Base-by-base conservation (phyloP, 2,329 filamentous ascomycete genomes). In the Colletotrichum theobromicola region DNA sequence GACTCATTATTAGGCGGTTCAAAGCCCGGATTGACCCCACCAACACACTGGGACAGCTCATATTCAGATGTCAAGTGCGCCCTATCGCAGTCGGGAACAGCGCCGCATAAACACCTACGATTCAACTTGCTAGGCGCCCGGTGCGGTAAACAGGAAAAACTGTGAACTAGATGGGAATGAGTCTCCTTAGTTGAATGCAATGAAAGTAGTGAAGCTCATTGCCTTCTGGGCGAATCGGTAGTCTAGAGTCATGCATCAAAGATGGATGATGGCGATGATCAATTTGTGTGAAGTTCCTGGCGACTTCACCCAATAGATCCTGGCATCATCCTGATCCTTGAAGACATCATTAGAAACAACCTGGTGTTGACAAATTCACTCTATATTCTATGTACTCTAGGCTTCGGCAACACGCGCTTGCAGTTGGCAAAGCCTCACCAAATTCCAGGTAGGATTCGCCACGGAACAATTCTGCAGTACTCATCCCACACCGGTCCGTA, bases 401-500 rank as follows among this genome's bases (percentile, higher is more conserved):
- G n/a, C 1, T 50, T 21, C 4, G 7, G 24, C n/a, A 13, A 21
- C n/a, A 21, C 42, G n/a, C 10, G 42, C n/a, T 21, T 50, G 42
- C 5, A 21, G 42, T 4, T 50, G 12, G n/a, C 42, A 21, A 46
- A 46, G 13, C 42, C 42, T 62, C 7, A 81, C 80, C 80, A 81
- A 30, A 81, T 34, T 4, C 79, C 80, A 8, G 83, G 85, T 15
- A 87, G 72, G 13, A 87, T 80, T 28, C 85, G 82, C 83, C 83
- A 88, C 12, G 76, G 81, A 5, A 88, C 86, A 6, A 77, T 81
- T 24, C 72, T 74, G 75, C 85, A 86, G 76, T 88, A 88, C 57
- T 82, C 81, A 9, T 82, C 79, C 87, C 87, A 88, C 2, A 81
- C 80, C 4, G 80, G 77, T 4, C 87, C 86, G 69, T 88, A 88